phyloP scores from a whole-genome alignment of 2,329 filamentous ascomycete genomes.

The Xylariaceae sp. region DNA sequence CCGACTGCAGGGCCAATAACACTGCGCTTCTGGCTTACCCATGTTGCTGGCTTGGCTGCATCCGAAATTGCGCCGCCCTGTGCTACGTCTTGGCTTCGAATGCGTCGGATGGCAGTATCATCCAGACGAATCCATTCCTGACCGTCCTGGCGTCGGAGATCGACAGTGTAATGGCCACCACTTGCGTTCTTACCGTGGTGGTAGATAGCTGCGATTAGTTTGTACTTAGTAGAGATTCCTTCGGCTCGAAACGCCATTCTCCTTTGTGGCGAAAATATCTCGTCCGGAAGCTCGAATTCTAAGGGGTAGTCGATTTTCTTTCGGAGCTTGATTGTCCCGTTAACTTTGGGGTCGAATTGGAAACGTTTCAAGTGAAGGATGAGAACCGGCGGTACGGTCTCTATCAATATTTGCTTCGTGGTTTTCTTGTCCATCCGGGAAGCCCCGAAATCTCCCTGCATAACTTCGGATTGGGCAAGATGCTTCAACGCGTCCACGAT shows the following conservation, averaged over 20 bases:
- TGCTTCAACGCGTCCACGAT: conserved; percentile 87
- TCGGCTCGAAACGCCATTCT: conserved; percentile 61
- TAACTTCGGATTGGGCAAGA: conserved; percentile 75
- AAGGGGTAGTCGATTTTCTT: conserved; percentile 96
- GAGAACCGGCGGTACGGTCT: conserved; percentile 82
- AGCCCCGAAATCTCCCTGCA: conserved; percentile 81
- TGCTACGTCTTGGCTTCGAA: conserved; percentile 84
- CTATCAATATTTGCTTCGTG: conserved; percentile 93
- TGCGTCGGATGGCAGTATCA: conserved; percentile 82
- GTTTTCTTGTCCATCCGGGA: conserved; percentile 73
- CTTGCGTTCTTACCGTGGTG: conserved; percentile 97
- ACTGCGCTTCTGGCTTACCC: conserved; percentile 59
- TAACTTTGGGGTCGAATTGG: conserved; percentile 80
- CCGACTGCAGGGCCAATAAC: conserved; percentile 38
- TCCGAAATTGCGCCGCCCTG: conserved; percentile 80
- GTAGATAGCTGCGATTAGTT: conserved; percentile 85
- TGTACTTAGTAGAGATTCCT: conserved; percentile 71
- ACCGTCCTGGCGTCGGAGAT: conserved; percentile 90
- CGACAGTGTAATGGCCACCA: conserved; percentile 96
- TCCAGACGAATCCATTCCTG: conserved; percentile 94
- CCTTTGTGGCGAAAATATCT: conserved; percentile 76
- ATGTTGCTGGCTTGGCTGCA: conserved; percentile 53
- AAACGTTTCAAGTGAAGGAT: conserved; percentile 97
- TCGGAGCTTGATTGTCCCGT: conserved; percentile 93
- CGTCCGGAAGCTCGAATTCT: conserved; percentile 87